phyloP scores from a whole-genome alignment of 495 filamentous ascomycete species.

The Friedmanniomyces simplex region DNA sequence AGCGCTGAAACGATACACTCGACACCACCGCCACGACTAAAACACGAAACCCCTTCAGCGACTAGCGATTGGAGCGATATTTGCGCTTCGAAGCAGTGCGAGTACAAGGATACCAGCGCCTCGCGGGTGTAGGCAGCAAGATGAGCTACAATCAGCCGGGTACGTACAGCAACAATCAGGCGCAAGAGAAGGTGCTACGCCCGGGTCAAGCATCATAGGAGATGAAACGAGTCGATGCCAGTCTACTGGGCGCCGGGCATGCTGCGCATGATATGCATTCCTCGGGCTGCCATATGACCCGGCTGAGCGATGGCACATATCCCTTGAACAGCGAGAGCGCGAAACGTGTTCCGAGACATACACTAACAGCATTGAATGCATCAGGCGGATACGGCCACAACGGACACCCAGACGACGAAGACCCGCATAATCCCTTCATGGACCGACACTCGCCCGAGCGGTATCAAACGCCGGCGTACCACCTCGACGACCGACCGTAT shows the following conservation, averaged over 20 bases:
- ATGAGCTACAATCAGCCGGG: conserved; percentile 6
- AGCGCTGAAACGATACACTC: neutral
- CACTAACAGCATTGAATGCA: neutral
- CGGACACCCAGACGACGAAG: conserved; percentile 1
- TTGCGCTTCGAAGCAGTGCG: neutral
- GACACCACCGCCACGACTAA: neutral
- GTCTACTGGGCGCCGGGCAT: neutral
- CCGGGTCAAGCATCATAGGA: neutral
- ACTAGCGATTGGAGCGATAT: neutral
- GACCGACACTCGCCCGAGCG: conserved; percentile 18
- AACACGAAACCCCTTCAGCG: too few relatives aligned
- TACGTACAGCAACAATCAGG: neutral
- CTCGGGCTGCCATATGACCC: neutral
- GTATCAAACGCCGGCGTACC: conserved; percentile 19
- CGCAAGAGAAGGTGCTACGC: neutral
- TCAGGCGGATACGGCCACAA: conserved; percentile 13
- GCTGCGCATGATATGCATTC: neutral
- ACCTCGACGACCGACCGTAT: conserved; percentile 23
- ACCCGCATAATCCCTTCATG: conserved; percentile 21
- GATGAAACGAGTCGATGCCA: neutral
- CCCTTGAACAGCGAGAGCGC: neutral
- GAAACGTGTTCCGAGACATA: neutral
- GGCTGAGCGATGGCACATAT: neutral
- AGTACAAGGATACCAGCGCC: neutral
- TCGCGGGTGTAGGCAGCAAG: neutral